Base-by-base conservation (phyloP, 139 green algal genomes). In the Coelastrella sp. region DNA sequence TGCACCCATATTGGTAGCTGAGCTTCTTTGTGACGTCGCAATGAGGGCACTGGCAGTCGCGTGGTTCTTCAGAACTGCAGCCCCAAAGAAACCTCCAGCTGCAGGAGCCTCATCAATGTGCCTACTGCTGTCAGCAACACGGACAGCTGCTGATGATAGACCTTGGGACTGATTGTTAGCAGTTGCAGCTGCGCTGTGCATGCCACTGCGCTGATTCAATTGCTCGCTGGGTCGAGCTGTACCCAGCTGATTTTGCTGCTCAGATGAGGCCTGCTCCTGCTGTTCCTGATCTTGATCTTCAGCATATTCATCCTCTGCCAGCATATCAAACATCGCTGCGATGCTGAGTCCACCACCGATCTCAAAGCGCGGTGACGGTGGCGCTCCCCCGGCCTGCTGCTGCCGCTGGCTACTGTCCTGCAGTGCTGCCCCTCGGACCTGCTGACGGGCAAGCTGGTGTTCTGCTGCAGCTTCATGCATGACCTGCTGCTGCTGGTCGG, bases 311-410 rank as follows among this genome's bases (percentile, higher is more conserved):
- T 77, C 84, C 57, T 80, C 73, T 47, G 85, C 85, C 58, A 90
- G 11, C 85, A 83, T 32, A 17, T 83, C 83, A 88, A 88, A 88
- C 83, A 88, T 56, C 6, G 68, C 61, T 32, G 68, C 17, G 3
- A 88, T 88, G 54, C 17, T 64, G 4, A 58, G 5, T 19, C 57
- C 80, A 56, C 80, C 76, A 73, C 4, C 66, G 71, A 54, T 54
- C 57, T 58, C 54, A 13, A 80, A 80, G 74, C 7, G 14, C 8
- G 68, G 17, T 7, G 17, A 76, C 68, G n/a, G n/a, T n/a, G n/a
- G n/a, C n/a, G n/a, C n/a, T n/a, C n/a, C n/a, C n/a, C n/a, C n/a
- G n/a, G n/a, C 14, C 23, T 80, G 74, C 74, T 59, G 13, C 74
- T 32, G 74, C 23, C 1, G 5, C 23, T 14, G 61, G 22, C 23